A percentile compares a stretch with the other conserved stretches of the same genome.
phyloP scores from a whole-genome alignment of 2,329 filamentous ascomycete species.

The Diaporthe ampelina region DNA sequence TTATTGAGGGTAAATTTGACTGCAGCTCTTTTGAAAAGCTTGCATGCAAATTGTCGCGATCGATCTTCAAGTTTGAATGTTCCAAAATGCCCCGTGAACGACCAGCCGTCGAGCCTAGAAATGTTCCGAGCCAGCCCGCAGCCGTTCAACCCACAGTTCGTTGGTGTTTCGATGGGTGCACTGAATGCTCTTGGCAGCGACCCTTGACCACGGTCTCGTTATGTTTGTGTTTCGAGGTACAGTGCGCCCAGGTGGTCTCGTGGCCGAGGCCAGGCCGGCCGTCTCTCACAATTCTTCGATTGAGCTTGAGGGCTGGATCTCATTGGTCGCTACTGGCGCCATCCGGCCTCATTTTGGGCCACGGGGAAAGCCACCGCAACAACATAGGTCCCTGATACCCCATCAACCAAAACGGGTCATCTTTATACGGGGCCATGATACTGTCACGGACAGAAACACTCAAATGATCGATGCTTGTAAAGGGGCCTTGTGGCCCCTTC shows the following conservation, averaged over 20 bases:
- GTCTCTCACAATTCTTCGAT: neutral
- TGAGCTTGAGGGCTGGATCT: neutral
- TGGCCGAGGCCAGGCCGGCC: constrained; percentile 9
- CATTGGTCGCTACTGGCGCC: neutral
- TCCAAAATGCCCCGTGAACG: neutral
- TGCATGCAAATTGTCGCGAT: neutral
- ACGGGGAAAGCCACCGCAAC: neutral
- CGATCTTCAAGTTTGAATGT: too few species aligned
- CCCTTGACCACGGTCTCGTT: constrained; percentile 4
- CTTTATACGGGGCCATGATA: constrained; percentile 10
- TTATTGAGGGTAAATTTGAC: neutral
- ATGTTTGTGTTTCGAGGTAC: constrained; percentile 15
- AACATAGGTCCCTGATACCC: neutral
- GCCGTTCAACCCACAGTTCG: neutral
- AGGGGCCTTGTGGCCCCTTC: neutral
- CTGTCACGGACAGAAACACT: constrained; percentile 12
- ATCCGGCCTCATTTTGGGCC: constrained; percentile 1
- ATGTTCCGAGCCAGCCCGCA: neutral
- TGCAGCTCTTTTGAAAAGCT: neutral
- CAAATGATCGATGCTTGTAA: neutral
- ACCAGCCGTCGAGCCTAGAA: neutral
- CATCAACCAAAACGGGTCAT: constrained; percentile 11
- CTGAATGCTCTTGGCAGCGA: neutral
- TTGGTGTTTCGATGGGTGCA: neutral
- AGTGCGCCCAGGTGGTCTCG: neutral